phyloP scores from a whole-genome alignment of 2,329 filamentous ascomycete genomes.

The Graphilbum ipis-grandicollis region DNA sequence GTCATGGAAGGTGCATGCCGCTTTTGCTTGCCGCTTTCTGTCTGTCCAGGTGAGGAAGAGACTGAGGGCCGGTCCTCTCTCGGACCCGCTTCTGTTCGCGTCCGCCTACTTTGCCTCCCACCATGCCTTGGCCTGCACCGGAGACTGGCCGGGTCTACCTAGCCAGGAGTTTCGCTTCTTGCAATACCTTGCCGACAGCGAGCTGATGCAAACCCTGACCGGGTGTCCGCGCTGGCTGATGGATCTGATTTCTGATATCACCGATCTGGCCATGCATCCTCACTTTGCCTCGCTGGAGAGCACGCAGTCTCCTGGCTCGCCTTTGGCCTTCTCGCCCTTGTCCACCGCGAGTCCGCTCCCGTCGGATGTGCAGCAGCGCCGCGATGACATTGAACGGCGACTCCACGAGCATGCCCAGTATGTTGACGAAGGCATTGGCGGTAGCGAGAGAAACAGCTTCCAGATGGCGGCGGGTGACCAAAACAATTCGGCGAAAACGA shows the following conservation, averaged over 20 bases:
- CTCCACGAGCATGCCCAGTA: conserved; percentile 4
- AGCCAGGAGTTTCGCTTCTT: neutral
- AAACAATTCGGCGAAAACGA: neutral
- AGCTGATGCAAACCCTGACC: neutral
- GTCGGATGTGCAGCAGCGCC: neutral
- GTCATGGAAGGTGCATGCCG: conserved; percentile 1
- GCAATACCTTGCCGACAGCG: neutral
- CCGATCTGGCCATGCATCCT: conserved; percentile 3
- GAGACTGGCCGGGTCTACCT: neutral
- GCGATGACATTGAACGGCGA: conserved; percentile 4
- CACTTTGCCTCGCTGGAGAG: neutral
- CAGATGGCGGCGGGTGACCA: too few relatives aligned
- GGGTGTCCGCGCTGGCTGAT: neutral
- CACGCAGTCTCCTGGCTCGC: too few relatives aligned
- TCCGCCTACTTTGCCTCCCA: conserved; percentile 11
- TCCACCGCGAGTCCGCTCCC: too few relatives aligned
- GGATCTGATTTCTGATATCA: conserved; percentile 2
- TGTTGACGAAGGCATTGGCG: too few relatives aligned
- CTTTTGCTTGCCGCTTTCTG: neutral
- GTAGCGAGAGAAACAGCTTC: too few relatives aligned
- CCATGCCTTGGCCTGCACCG: conserved; percentile 8
- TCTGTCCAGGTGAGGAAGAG: neutral
- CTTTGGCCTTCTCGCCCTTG: neutral
- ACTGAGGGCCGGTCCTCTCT: neutral
- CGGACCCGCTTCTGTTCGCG: conserved; percentile 9